Evolutionary conservation across 2,329 filamentous ascomycete species (phyloP).

Genomic region (Penicillium brevicompactum): DNA sequence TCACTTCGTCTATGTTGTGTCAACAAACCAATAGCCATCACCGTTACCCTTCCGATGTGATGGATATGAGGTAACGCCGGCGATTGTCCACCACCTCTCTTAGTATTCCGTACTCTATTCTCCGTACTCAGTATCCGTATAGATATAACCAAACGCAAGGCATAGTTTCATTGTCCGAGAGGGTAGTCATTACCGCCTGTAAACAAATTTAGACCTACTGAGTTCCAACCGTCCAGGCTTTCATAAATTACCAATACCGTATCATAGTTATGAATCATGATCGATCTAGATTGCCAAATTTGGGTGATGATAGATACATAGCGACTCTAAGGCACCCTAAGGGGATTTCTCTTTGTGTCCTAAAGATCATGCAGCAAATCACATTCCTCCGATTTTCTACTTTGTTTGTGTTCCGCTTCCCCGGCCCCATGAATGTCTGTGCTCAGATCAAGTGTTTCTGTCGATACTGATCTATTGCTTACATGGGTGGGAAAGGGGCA

Average conservation of each 20-base stretch:
- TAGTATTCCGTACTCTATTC: no score
- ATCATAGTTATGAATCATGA: background rate
- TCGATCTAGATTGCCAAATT: slow-evolving; percentile 8
- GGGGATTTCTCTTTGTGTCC: slow-evolving; percentile 15
- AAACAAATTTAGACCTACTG: background rate
- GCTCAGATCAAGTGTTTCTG: slow-evolving; percentile 9
- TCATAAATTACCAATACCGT: background rate
- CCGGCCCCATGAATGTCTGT: slow-evolving; percentile 10
- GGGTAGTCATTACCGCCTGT: background rate
- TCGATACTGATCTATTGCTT: background rate
- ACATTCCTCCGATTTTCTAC: slow-evolving; percentile 18
- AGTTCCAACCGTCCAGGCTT: background rate
- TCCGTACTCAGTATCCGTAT: no score
- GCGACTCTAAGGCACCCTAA: background rate
- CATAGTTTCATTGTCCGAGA: background rate
- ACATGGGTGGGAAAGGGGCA: background rate
- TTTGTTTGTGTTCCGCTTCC: slow-evolving; percentile 14
- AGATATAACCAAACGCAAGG: background rate
- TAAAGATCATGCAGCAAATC: slow-evolving; percentile 11
- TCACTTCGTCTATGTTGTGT: background rate
- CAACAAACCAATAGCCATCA: background rate
- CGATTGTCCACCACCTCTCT: background rate
- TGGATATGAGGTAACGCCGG: background rate
- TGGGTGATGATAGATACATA: background rate
- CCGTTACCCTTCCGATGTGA: background rate